Evolutionary conservation across 495 filamentous ascomycete species (phyloP), one percentile per base, ranked within the genome.

Genomic region (Penicillium ucsense): DNA sequence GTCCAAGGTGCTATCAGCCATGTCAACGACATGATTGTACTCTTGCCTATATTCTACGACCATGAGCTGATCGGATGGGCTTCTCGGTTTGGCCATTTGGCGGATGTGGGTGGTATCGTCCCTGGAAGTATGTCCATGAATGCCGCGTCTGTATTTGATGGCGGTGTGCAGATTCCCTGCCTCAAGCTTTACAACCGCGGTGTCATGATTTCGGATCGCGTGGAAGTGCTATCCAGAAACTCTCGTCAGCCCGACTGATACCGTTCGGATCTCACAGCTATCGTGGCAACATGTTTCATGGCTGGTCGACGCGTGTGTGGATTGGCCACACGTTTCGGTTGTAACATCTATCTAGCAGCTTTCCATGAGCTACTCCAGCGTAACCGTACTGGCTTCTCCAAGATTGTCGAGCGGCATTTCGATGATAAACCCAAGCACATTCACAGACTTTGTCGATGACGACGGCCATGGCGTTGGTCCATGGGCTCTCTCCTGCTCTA

Each of bases 61-160:
- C 57, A 65, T 44, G 54, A 60, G 12, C 38, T 74, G 1, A 66
- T 76, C 37, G 73, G 71, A 2, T 75, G 65, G 58, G 66, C 73
- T 0, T 73, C 73, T 9, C 72, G 75, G 47, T 75, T 77, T 31
- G 72, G 73, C 3, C 73, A 77, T 35, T 50, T 77, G 51, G 75
- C 73, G 0, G 71, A 77, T 46, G 70, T 75, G 0, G 72, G 73
- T 4, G 73, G 73, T 5, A 71, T 70, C 12, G 73, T 75, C 3
- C 72, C 72, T 3, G 73, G 72, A 1, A 75, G 71, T 45, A 73
- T 77, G 66, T 74, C 71, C 3, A 73, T 74, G 50, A 73, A 74
- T 36, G 70, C 70, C 5, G 66, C 65, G 3, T 75, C 68, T 3
- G 63, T 77, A 7, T 77, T 75, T 41, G 72, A 77, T 36, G 73